These are phyloP conservation scores for Chlamydomonas incerta DNA, from an alignment of 139 green algal genomes.

Conservation along the genomic window DNA sequence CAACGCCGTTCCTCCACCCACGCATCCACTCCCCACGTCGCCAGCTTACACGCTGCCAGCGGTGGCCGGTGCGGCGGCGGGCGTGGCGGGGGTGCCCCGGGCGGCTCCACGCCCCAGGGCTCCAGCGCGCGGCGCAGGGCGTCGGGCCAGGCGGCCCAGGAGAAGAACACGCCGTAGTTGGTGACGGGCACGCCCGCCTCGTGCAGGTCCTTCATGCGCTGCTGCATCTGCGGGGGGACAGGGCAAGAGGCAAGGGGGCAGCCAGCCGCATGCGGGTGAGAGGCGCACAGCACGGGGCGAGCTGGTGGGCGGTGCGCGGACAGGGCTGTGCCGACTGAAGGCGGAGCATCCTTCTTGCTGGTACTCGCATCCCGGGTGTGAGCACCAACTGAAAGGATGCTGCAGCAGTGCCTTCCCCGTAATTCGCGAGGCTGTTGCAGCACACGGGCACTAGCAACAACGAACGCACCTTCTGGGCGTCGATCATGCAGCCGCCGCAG, in stretches of 20 bases:
- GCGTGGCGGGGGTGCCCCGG: not conserved
- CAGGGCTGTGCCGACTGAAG: no score
- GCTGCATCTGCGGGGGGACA: conserved; percentile 15
- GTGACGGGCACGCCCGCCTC: conserved; percentile 64
- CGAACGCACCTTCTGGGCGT: conserved; percentile 67
- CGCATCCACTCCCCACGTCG: no score
- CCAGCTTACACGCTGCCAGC: no score
- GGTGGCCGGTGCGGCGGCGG: no score
- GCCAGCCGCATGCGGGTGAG: no score
- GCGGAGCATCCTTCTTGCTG: no score
- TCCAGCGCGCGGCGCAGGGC: conserved; percentile 53
- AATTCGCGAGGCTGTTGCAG: conserved; percentile 1
- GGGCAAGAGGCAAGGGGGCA: no score
- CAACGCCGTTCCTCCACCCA: no score
- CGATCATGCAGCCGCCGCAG: conserved; percentile 76
- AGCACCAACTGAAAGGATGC: not conserved
- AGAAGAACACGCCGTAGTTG: conserved; percentile 76
- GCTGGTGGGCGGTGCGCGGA: no score
- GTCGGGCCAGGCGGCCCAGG: conserved; percentile 43
- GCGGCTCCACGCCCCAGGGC: conserved; percentile 54
- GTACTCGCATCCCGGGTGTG: no score
- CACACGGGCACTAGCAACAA: no score
- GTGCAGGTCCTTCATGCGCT: conserved; percentile 43
- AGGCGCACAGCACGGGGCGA: not conserved
- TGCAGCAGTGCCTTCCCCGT: no score